These are phyloP conservation scores for Pseudocohnilembus persalinus DNA, from an alignment of 169 alveolate species.

Conservation along the genomic window DNA sequence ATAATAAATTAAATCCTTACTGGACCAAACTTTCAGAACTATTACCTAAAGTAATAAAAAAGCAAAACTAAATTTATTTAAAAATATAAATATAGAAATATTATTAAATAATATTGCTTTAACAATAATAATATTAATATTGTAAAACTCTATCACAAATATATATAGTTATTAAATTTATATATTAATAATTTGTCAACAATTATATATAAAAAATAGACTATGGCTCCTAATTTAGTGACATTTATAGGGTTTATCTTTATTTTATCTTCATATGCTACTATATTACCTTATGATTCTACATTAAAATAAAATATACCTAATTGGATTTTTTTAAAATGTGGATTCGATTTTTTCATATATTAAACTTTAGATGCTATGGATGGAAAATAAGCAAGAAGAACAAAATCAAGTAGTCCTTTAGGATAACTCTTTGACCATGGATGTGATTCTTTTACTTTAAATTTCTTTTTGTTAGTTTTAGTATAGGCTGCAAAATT, in stretches of 20 bases:
- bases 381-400: constrained; percentile 81
- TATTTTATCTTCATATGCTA: constrained; percentile 30
- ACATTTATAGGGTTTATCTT: constrained; percentile 50
- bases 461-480: constrained; percentile 46
- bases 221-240: constrained; percentile 57
- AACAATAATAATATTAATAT: too few species aligned
- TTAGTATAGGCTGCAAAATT: too few species aligned
- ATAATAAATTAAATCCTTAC: constrained; percentile 37
- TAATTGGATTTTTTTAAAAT: constrained; percentile 37
- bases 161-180: too few species aligned
- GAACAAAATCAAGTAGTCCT: constrained; percentile 62
- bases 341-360: constrained; percentile 41
- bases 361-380: constrained; percentile 66
- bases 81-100: too few species aligned
- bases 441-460: constrained; percentile 70
- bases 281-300: constrained; percentile 41
- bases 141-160: too few species aligned
- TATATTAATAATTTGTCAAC: too few species aligned
- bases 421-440: constrained; percentile 74
- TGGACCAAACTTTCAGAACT: constrained; percentile 27
- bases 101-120: too few species aligned
- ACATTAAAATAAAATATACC: constrained; percentile 48
- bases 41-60: constrained; percentile 39
- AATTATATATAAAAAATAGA: constrained; percentile 16
- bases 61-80: too few species aligned